Evolutionary conservation across 2,329 filamentous ascomycete genomes (phyloP).

Genomic region (Hypoxylon sp.): DNA sequence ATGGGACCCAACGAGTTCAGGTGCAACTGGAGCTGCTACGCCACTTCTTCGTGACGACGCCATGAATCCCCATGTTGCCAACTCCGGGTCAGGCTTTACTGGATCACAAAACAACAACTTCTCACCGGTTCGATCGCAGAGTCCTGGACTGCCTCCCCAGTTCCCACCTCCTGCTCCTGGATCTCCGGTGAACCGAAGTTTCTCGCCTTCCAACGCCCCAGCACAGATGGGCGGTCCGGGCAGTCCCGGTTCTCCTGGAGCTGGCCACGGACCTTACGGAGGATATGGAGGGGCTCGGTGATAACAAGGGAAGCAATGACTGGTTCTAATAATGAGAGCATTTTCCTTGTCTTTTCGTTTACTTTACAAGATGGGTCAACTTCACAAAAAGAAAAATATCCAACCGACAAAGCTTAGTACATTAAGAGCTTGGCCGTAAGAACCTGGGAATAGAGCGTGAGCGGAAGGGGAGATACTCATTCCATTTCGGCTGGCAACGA

Average conservation of each 20-base stretch:
- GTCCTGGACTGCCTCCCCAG: slow-evolving; percentile 45
- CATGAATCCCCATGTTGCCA: slow-evolving; percentile 35
- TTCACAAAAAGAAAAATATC: neutral
- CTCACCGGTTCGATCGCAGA: slow-evolving; percentile 44
- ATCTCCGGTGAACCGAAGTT: slow-evolving; percentile 51
- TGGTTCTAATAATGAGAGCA: neutral
- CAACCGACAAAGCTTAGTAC: neutral
- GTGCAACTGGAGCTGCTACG: slow-evolving; percentile 34
- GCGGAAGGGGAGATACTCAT: slow-evolving; percentile 15
- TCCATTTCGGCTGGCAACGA: slow-evolving; percentile 41
- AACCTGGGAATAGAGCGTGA: slow-evolving; percentile 4
- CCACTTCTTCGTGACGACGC: slow-evolving; percentile 50
- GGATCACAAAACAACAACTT: slow-evolving; percentile 45
- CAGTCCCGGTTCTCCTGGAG: slow-evolving; percentile 21
- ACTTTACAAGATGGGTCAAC: neutral
- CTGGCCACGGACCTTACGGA: slow-evolving; percentile 8
- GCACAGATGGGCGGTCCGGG: slow-evolving; percentile 46
- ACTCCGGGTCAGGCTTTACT: slow-evolving; percentile 10
- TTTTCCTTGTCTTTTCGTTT: slow-evolving; percentile 8
- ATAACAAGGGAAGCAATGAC: slow-evolving; percentile 1
- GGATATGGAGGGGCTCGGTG: slow-evolving; percentile 19
- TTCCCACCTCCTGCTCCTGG: slow-evolving; percentile 36
- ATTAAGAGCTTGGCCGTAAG: slow-evolving; percentile 1
- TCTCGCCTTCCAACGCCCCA: slow-evolving; percentile 49
- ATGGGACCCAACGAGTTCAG: slow-evolving; percentile 48